phyloP scores from a whole-genome alignment of 2,329 filamentous ascomycete species.

The Ceratocystis colombiana region DNA sequence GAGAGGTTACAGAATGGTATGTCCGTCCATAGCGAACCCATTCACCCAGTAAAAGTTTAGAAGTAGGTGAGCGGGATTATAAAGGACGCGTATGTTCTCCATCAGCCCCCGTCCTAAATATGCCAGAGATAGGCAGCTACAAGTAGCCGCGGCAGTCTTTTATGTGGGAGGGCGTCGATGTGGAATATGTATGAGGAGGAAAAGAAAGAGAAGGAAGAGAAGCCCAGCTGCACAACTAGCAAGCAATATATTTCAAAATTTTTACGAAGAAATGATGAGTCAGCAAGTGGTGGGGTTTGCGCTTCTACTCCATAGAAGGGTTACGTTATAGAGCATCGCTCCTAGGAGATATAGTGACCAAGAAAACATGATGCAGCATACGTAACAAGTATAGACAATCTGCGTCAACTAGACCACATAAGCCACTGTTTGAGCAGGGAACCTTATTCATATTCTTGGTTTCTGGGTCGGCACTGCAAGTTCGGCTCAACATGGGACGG shows the following conservation, averaged over 20 bases:
- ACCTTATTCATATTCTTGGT: not conserved
- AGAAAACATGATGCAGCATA: conserved; percentile 1
- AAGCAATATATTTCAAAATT: conserved; percentile 20
- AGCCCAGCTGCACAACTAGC: conserved; percentile 1
- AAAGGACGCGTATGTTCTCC: conserved; percentile 48
- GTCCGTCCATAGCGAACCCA: conserved; percentile 56
- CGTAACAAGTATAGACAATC: conserved; percentile 1
- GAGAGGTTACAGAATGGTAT: conserved; percentile 31
- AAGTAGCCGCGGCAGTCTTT: conserved; percentile 26
- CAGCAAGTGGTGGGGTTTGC: not conserved
- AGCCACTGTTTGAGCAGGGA: not conserved
- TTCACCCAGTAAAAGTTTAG: conserved; percentile 34
- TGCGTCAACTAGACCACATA: not conserved
- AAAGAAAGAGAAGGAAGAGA: conserved; percentile 32
- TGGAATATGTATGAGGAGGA: conserved; percentile 42
- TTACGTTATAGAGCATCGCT: not conserved
- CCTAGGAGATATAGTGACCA: not conserved
- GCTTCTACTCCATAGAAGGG: not conserved
- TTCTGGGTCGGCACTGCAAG: not conserved
- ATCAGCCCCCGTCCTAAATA: conserved; percentile 35
- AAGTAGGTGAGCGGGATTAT: conserved; percentile 46
- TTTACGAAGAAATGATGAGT: conserved; percentile 16
- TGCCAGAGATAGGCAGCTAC: conserved; percentile 28
- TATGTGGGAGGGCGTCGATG: conserved; percentile 32
- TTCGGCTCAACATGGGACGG: conserved; percentile 2